Percentiles rank a stretch among this genome's conserved stretches.
Evolutionary conservation across 176 grass and related monocot species (phyloP).

Genomic region (Aegilops longissima): DNA sequence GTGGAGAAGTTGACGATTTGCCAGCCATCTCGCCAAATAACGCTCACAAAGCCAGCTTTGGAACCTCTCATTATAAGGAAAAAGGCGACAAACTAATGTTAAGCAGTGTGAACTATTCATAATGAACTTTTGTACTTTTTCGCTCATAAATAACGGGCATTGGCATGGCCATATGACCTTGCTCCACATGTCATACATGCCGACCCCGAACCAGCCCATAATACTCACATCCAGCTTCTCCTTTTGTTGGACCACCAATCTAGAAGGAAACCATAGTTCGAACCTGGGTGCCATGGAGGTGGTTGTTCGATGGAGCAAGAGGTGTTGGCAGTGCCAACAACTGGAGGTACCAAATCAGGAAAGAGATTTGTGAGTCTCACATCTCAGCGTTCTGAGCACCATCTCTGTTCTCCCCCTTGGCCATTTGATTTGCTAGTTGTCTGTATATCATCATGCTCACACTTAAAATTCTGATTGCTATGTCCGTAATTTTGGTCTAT

Average conservation of each 20-base stretch:
- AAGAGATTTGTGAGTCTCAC: background rate
- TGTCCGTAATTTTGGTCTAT: background rate
- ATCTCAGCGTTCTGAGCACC: background rate
- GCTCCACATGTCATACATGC: background rate
- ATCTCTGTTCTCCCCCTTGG: background rate
- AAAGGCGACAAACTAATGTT: no score
- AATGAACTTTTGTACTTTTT: background rate
- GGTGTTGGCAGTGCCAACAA: background rate
- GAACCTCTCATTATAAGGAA: no score
- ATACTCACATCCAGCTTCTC: background rate
- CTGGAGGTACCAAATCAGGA: background rate
- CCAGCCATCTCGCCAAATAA: no score
- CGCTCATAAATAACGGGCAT: background rate
- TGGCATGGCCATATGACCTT: background rate
- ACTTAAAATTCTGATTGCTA: background rate
- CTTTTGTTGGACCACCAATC: background rate
- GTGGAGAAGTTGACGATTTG: no score
- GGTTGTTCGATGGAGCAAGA: background rate
- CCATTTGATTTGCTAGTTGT: background rate
- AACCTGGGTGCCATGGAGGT: background rate
- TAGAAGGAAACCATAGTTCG: background rate
- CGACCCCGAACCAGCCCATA: background rate
- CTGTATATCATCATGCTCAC: no score
- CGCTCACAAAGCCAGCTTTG: no score
- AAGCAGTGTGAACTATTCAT: no score